Base-by-base conservation (phyloP, 1,139 yeast genomes). In the Geotrichum citri-aurantii region DNA sequence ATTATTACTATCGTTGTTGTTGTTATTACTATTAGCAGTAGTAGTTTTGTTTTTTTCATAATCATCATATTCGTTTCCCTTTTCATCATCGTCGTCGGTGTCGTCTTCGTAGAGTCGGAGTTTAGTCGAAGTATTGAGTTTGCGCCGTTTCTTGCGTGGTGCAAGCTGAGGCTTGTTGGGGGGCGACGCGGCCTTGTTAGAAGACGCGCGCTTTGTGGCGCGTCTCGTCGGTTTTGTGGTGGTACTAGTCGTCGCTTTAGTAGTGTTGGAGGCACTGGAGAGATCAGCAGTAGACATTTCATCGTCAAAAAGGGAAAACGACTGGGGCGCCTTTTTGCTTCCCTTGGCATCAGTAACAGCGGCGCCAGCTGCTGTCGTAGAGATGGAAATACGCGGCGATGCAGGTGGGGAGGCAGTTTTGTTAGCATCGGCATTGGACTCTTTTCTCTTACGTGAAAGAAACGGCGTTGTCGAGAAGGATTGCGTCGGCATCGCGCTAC, bases 81-180 rank as follows among this genome's bases (percentile, higher is more conserved):
- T 57, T 26, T 59, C 56, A 12, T 50, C 52, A 21, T 46, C 12
- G 2, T 44, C 27, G 12, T 52, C 50, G 10, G 44, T 17, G 33
- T 26, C 26, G n/a, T 50, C 52, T 24, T 42, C 52, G 21, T 24
- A 54, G 2, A 54, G 48, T 24, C 44, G 49, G 12, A 69, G 67
- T 63, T 66, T 69, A 56, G 66, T 64, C 55, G 66, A 68, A 52
- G 64, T 64, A 29, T 66, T 64, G 29, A 67, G 65, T 62, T 67
- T 67, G 46, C 68, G 64, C 51, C 46, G 52, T 33, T 26, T 37
- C n/a, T 54, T 48, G 21, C 49, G 49, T 12, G 49, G 44, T 8
- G 44, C 44, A 6, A 19, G 21, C 40, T 33, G 17, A 3, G 40
- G 5, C 44, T n/a, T 37, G 11, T 31, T 31, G 17, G 19, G 44